Evolutionary conservation across 2,329 filamentous ascomycete genomes (phyloP).

Genomic region (Monosporascus sp.): DNA sequence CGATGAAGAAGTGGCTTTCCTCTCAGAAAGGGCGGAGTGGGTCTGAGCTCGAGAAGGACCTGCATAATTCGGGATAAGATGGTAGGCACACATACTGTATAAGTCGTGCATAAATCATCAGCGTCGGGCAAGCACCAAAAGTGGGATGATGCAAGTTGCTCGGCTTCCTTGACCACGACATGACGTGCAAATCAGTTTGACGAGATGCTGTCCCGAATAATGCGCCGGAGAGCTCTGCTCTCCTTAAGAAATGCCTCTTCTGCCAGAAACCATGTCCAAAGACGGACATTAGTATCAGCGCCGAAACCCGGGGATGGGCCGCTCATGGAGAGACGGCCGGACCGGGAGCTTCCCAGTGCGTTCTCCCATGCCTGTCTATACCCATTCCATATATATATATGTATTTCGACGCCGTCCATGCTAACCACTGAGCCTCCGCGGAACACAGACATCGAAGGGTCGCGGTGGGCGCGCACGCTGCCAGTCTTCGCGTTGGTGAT

Average conservation of each 20-base stretch:
- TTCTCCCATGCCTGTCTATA: neutral
- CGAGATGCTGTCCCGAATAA: constrained; percentile 30
- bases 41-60: too few species aligned
- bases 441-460: constrained; percentile 38
- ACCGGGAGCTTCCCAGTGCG: constrained; percentile 62
- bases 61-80: neutral
- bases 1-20: too few species aligned
- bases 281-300: constrained; percentile 48
- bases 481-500: constrained; percentile 76
- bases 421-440: constrained; percentile 2
- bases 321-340: constrained; percentile 58
- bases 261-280: constrained; percentile 12
- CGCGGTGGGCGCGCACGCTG: constrained; percentile 66
- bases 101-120: too few species aligned
- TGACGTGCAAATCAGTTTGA: constrained; percentile 2
- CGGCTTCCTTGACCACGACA: neutral
- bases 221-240: constrained; percentile 24
- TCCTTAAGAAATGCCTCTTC: constrained; percentile 15
- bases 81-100: too few species aligned
- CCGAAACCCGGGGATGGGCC: constrained; percentile 57
- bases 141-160: neutral
- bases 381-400: neutral
- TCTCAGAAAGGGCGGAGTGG: too few species aligned
- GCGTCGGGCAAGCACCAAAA: neutral
- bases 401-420: neutral